phyloP scores from a whole-genome alignment of 345 rosid genomes.

The Murraya koenigii region DNA sequence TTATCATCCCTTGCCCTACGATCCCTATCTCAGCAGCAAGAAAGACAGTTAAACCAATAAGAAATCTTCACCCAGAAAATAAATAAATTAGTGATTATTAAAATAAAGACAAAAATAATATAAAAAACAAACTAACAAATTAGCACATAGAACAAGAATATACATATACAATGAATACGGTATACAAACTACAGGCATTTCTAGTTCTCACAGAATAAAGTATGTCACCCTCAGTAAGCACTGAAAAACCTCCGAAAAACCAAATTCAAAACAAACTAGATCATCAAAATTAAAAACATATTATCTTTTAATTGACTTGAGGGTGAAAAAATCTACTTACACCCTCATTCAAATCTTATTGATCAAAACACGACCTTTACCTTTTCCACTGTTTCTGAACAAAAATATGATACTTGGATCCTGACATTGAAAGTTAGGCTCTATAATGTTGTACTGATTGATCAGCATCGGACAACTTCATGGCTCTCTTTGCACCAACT shows the following conservation, averaged over 20 bases:
- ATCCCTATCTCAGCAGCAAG: slow-evolving; percentile 40
- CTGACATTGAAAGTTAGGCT: slow-evolving; percentile 49
- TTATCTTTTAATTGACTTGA: not conserved
- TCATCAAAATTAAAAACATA: slow-evolving; percentile 10
- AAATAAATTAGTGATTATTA: not conserved
- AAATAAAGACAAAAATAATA: not conserved
- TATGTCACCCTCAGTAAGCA: not conserved
- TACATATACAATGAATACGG: not conserved
- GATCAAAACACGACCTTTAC: slow-evolving; percentile 46
- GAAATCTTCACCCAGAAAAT: slow-evolving; percentile 5
- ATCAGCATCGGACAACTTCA: slow-evolving; percentile 62
- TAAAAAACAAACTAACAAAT: not conserved
- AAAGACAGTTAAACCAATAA: not conserved
- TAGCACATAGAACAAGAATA: slow-evolving; percentile 1
- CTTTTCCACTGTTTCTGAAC: slow-evolving; percentile 44
- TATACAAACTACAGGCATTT: slow-evolving; percentile 10
- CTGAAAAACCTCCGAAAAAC: slow-evolving; percentile 7
- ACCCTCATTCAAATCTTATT: slow-evolving; percentile 35
- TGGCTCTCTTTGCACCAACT: slow-evolving; percentile 65
- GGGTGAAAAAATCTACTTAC: slow-evolving; percentile 12
- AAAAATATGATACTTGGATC: slow-evolving; percentile 49
- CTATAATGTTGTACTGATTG: slow-evolving; percentile 46
- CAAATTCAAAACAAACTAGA: not conserved
- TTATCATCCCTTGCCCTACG: slow-evolving; percentile 37
- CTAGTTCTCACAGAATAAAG: slow-evolving; percentile 11